Evolutionary conservation across 345 rosid species (phyloP).

Genomic region (Isatis tinctoria): DNA sequence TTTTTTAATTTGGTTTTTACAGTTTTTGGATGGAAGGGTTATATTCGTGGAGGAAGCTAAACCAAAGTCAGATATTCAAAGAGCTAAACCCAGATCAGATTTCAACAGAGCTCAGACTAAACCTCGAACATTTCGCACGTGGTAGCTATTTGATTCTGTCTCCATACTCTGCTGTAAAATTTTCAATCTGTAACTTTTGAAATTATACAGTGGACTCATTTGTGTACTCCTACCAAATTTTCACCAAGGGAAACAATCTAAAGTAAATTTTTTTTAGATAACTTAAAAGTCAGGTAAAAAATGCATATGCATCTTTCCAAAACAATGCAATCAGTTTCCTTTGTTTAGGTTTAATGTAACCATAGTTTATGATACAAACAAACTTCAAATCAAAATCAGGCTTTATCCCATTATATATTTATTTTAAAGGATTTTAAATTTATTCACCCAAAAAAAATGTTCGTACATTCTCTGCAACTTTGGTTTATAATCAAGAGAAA

Average conservation of each 20-base stretch:
- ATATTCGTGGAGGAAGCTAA: constrained; percentile 78
- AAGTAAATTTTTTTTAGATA: neutral
- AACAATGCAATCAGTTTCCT: neutral
- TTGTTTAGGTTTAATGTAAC: neutral
- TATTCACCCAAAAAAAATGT: too few species aligned
- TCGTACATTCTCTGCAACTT: too few species aligned
- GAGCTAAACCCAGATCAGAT: constrained; percentile 30
- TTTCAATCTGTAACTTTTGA: neutral
- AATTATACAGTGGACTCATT: neutral
- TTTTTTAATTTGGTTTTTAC: neutral
- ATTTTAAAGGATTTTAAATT: too few species aligned
- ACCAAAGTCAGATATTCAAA: constrained; percentile 51
- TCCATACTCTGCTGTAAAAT: neutral
- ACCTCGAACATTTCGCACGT: constrained; percentile 31
- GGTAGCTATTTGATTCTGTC: constrained; percentile 20
- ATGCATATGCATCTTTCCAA: neutral
- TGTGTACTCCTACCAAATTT: neutral
- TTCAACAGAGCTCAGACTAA: constrained; percentile 20
- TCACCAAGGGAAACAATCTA: neutral
- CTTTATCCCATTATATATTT: too few species aligned
- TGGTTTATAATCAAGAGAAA: too few species aligned
- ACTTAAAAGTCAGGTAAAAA: neutral
- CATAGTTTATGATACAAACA: too few species aligned
- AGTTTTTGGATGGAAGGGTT: constrained; percentile 85
- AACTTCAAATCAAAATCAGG: too few species aligned